Evolutionary conservation across 2,329 filamentous ascomycete species (phyloP).

Genomic region (Botryotinia convoluta): DNA sequence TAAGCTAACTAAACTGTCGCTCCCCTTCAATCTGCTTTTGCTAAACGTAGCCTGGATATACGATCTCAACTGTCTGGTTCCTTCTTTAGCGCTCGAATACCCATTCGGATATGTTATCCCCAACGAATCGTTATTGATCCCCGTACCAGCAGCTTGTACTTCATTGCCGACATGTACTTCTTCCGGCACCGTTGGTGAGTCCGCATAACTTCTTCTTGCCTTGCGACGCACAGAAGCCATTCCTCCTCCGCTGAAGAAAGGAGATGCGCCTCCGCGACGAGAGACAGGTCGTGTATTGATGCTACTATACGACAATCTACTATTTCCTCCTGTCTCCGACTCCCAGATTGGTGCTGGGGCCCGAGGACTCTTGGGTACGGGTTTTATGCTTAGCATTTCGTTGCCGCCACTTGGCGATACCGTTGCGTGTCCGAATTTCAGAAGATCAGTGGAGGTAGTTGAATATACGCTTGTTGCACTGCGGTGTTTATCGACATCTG

Average conservation of each 20-base stretch:
- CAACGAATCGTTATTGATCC: slow-evolving; percentile 23
- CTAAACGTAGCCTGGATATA: slow-evolving; percentile 29
- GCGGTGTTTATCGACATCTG: slow-evolving; percentile 20
- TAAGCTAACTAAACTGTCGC: slow-evolving; percentile 25
- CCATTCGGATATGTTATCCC: slow-evolving; percentile 32
- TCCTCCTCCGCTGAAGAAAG: slow-evolving; percentile 33
- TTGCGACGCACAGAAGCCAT: slow-evolving; percentile 22
- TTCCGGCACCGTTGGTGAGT: slow-evolving; percentile 34
- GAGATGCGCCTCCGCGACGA: slow-evolving; percentile 31
- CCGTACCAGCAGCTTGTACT: slow-evolving; percentile 15
- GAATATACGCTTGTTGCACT: slow-evolving; percentile 25
- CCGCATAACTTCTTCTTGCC: slow-evolving; percentile 28
- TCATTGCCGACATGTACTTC: slow-evolving; percentile 25
- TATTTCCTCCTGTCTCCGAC: slow-evolving; percentile 14
- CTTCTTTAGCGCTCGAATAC: slow-evolving; percentile 32
- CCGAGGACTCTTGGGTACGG: slow-evolving; percentile 24
- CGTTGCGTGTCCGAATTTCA: slow-evolving; percentile 19
- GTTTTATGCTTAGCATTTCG: slow-evolving; percentile 20
- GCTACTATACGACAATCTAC: slow-evolving; percentile 19
- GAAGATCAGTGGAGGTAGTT: slow-evolving; percentile 3
- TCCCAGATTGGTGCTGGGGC: slow-evolving; percentile 12
- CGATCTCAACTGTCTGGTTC: slow-evolving; percentile 32
- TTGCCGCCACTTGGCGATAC: slow-evolving; percentile 28
- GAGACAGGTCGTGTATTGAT: slow-evolving; percentile 28
- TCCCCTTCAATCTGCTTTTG: slow-evolving; percentile 24